These are phyloP conservation scores for Gelatoporia subvermispora DNA, from an alignment of 768 basidiomycete species.

Conservation along the genomic window DNA sequence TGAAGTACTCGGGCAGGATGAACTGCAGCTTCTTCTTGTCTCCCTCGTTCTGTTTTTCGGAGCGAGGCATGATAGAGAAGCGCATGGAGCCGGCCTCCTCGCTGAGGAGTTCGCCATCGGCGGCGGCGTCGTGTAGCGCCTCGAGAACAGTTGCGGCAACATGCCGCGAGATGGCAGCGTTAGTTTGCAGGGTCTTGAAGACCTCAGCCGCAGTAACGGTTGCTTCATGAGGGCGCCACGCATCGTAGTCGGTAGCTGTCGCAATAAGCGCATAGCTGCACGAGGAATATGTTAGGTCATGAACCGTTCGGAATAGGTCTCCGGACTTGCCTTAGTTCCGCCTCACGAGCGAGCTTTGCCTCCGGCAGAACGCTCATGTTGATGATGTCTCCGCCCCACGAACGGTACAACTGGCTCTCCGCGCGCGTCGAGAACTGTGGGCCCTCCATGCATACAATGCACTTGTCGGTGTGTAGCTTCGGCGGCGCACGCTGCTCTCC, in stretches of 20 bases:
- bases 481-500: conserved; percentile 33
- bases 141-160: conserved; percentile 68
- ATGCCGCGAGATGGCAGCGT: conserved; percentile 80
- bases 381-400: conserved; percentile 90
- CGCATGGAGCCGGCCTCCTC: conserved; percentile 82
- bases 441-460: conserved; percentile 95
- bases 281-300: background rate
- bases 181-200: conserved; percentile 79
- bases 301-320: no score
- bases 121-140: conserved; percentile 57
- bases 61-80: conserved; percentile 76
- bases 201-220: conserved; percentile 90
- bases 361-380: conserved; percentile 98
- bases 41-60: conserved; percentile 47
- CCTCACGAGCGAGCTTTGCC: conserved; percentile 94
- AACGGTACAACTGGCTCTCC: conserved; percentile 90
- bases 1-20: conserved; percentile 77
- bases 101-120: conserved; percentile 50
- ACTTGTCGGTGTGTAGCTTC: conserved; percentile 75
- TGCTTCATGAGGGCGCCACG: conserved; percentile 79
- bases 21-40: conserved; percentile 67
- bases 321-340: conserved; percentile 73
- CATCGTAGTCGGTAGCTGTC: conserved; percentile 92
- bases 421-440: conserved; percentile 98
- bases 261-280: conserved; percentile 87